Evolutionary conservation across 805 yeast species (phyloP).

Genomic region (Wickerhamomyces strasburgensis): DNA sequence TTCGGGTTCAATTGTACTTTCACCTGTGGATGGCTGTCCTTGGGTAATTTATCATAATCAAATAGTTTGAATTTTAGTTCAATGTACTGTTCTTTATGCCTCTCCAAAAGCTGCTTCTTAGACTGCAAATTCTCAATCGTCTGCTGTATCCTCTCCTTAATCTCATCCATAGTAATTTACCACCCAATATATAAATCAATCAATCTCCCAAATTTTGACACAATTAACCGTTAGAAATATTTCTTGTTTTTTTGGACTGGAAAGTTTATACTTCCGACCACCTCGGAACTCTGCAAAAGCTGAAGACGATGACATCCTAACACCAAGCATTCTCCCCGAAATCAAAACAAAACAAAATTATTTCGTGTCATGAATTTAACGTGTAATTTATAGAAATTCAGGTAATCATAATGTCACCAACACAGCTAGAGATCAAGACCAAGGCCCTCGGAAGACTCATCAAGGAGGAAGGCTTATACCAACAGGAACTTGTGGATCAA

Average conservation of each 20-base stretch:
- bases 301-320: too few species aligned
- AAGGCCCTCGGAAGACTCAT: constrained; percentile 63
- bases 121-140: constrained; percentile 7
- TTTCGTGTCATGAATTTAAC: too few species aligned
- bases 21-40: constrained; percentile 10
- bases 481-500: constrained; percentile 54
- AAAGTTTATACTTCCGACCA: too few species aligned
- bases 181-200: neutral
- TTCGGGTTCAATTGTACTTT: constrained; percentile 17
- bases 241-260: too few species aligned
- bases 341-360: constrained; percentile 1
- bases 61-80: constrained; percentile 18
- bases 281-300: too few species aligned
- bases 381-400: too few species aligned
- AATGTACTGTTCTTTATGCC: constrained; percentile 18
- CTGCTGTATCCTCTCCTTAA: constrained; percentile 6
- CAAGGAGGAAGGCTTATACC: constrained; percentile 61
- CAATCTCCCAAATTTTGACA: neutral
- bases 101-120: constrained; percentile 8
- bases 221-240: neutral
- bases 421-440: constrained; percentile 64
- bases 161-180: constrained; percentile 13
- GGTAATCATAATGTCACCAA: constrained; percentile 68
- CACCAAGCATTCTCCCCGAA: too few species aligned
- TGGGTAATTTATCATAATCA: constrained; percentile 12